Percentiles rank a stretch among this genome's conserved stretches.
These are phyloP conservation scores for Gyromitra esculenta DNA, from an alignment of 2,329 filamentous ascomycete species.

Conservation along the genomic window DNA sequence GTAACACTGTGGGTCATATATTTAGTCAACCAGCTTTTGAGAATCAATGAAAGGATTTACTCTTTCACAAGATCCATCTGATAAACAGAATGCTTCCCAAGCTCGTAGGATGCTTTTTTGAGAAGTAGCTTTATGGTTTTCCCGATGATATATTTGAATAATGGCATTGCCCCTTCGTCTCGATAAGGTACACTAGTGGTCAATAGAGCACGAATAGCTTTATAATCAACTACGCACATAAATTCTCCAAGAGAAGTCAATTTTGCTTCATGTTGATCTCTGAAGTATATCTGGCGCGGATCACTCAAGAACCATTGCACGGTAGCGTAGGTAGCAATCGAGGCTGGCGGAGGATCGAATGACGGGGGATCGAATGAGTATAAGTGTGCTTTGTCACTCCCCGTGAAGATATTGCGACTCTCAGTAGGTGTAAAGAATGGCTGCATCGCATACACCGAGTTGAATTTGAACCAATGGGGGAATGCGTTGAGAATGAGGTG, in stretches of 20 bases:
- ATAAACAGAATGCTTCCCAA: conserved; percentile 21
- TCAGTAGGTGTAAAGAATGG: conserved; percentile 57
- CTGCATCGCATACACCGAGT: conserved; percentile 58
- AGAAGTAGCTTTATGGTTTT: conserved; percentile 32
- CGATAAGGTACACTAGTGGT: neutral
- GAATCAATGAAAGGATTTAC: conserved; percentile 21
- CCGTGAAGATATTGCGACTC: conserved; percentile 54
- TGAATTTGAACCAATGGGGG: conserved; percentile 56
- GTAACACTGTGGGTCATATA: conserved; percentile 28
- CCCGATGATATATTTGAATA: conserved; percentile 33
- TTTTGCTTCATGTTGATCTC: conserved; percentile 56
- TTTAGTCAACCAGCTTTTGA: neutral
- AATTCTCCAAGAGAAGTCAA: no score
- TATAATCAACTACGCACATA: neutral
- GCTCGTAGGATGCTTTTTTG: conserved; percentile 12
- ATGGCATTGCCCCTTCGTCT: neutral
- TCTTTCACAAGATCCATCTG: conserved; percentile 50
- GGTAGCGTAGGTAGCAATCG: conserved; percentile 55
- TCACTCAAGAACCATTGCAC: conserved; percentile 56
- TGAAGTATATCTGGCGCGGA: conserved; percentile 55
- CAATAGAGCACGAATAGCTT: conserved; percentile 26
- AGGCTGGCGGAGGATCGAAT: conserved; percentile 43
- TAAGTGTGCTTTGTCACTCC: conserved; percentile 52
- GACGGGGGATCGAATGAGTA: conserved; percentile 56
- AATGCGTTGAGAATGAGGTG: conserved; percentile 57